These are phyloP conservation scores for Neofusicoccum parvum DNA, from an alignment of 2,329 filamentous ascomycete species.

Conservation along the genomic window DNA sequence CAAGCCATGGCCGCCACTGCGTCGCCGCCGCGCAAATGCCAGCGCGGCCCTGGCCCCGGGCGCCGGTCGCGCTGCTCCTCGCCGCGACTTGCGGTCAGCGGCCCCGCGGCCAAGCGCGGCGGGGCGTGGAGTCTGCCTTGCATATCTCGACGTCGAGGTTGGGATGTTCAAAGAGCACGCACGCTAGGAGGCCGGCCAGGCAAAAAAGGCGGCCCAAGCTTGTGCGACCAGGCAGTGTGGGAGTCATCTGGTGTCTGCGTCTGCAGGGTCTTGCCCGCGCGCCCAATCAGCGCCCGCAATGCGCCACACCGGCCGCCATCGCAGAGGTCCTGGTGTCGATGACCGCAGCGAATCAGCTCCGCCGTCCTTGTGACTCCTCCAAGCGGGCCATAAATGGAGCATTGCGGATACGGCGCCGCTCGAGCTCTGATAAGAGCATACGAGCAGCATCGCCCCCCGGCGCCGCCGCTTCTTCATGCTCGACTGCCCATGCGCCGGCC, in stretches of 20 bases:
- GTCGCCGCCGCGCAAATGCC: not conserved
- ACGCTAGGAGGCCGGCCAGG: conserved; percentile 8
- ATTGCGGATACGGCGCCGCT: conserved; percentile 9
- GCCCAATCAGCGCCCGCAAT: conserved; percentile 8
- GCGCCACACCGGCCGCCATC: conserved; percentile 6
- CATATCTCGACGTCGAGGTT: conserved; percentile 10
- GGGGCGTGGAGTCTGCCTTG: conserved; percentile 16
- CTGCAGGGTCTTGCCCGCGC: conserved; percentile 18
- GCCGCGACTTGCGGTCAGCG: conserved; percentile 13
- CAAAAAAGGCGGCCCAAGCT: conserved; percentile 16
- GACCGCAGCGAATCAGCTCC: conserved; percentile 14
- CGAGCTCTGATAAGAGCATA: conserved; percentile 11
- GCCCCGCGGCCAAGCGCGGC: conserved; percentile 1
- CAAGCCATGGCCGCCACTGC: conserved; percentile 13
- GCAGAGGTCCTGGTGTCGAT: conserved; percentile 4
- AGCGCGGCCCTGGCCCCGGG: too few species aligned
- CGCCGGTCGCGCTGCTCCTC: not conserved
- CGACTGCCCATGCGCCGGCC: not conserved
- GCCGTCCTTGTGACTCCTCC: conserved; percentile 19
- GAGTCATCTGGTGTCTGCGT: conserved; percentile 20
- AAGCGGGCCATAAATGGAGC: conserved; percentile 8
- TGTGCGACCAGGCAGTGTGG: conserved; percentile 1
- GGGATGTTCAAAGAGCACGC: conserved; percentile 13
- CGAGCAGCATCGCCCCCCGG: conserved; percentile 2
- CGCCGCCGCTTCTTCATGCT: conserved; percentile 16